These are phyloP conservation scores for Lasiosphaeriaceae sp. DNA, from an alignment of 495 filamentous ascomycete species.

Conservation along the genomic window DNA sequence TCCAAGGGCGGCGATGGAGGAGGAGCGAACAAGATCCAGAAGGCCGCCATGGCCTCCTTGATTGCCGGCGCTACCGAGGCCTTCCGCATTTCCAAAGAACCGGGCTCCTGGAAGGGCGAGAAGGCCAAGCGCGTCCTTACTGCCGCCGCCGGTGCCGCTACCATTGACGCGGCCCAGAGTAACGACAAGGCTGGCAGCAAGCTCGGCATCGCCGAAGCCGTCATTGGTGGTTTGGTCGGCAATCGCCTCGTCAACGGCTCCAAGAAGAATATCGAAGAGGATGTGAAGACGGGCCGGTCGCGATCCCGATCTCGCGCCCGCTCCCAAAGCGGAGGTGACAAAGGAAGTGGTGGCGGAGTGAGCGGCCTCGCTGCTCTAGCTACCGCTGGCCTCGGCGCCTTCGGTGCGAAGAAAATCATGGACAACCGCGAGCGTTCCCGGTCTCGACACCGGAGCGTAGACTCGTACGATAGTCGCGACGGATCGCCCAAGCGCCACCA, in stretches of 20 bases:
- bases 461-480: slow-evolving; percentile 50
- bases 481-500: slow-evolving; percentile 35
- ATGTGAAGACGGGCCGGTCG: slow-evolving; percentile 46
- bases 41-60: slow-evolving; percentile 81
- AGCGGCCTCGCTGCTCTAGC: slow-evolving; percentile 61
- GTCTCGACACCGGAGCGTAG: slow-evolving; percentile 41
- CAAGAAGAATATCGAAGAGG: slow-evolving; percentile 56
- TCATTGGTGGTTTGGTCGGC: slow-evolving; percentile 79
- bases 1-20: slow-evolving; percentile 39
- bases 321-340: slow-evolving; percentile 38
- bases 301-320: slow-evolving; percentile 51
- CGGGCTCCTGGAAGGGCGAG: slow-evolving; percentile 76
- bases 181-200: slow-evolving; percentile 66
- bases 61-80: slow-evolving; percentile 84
- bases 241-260: slow-evolving; percentile 76
- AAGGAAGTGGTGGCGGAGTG: slow-evolving; percentile 42
- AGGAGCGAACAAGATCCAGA: slow-evolving; percentile 65
- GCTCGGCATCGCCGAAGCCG: slow-evolving; percentile 64
- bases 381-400: slow-evolving; percentile 68
- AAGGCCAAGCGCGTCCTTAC: slow-evolving; percentile 87
- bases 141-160: slow-evolving; percentile 78
- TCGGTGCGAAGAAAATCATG: slow-evolving; percentile 76
- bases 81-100: slow-evolving; percentile 79
- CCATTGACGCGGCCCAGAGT: slow-evolving; percentile 73
- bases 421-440: slow-evolving; percentile 64